Conservation (phyloP, 495 filamentous ascomycete genomes). For the Daldinia vernicosa region DNA sequence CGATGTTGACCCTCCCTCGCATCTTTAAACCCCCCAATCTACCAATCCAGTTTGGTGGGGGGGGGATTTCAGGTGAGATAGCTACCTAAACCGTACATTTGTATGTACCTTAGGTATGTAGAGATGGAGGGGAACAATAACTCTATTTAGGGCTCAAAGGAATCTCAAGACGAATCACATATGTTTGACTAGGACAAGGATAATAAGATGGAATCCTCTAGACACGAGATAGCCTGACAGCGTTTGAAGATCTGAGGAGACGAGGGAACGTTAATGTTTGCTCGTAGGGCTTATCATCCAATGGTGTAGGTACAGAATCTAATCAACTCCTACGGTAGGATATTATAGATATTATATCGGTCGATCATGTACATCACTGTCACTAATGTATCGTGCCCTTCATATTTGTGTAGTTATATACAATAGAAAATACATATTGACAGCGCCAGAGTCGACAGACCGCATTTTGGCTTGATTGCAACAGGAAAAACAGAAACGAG, state of each 20-base stretch:
- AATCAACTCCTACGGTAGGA: constrained; percentile 17
- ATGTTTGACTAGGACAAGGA: constrained; percentile 29
- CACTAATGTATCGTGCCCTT: background rate
- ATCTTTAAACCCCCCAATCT: constrained; percentile 13
- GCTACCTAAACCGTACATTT: background rate
- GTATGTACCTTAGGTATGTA: background rate
- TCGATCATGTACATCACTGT: constrained; percentile 11
- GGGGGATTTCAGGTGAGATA: too few species aligned
- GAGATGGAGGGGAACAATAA: constrained; percentile 30
- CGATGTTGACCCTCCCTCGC: background rate
- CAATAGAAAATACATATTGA: constrained; percentile 8
- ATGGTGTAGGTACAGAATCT: constrained; percentile 4
- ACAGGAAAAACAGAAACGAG: constrained; percentile 17
- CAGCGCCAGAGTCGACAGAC: background rate
- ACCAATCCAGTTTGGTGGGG: constrained; percentile 8
- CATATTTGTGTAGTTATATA: constrained; percentile 12
- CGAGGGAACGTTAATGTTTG: constrained; percentile 5
- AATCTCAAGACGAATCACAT: constrained; percentile 32
- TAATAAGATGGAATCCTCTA: constrained; percentile 14
- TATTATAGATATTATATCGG: constrained; percentile 10
- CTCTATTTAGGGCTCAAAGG: constrained; percentile 28
- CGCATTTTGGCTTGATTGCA: constrained; percentile 13
- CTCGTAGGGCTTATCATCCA: constrained; percentile 33
- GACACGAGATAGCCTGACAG: constrained; percentile 26
- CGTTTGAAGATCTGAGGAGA: constrained; percentile 16